Evolutionary conservation across 1,139 yeast genomes (phyloP), one percentile per base, ranked within the genome.

Genomic region (Debaryomyces nepalensis): DNA sequence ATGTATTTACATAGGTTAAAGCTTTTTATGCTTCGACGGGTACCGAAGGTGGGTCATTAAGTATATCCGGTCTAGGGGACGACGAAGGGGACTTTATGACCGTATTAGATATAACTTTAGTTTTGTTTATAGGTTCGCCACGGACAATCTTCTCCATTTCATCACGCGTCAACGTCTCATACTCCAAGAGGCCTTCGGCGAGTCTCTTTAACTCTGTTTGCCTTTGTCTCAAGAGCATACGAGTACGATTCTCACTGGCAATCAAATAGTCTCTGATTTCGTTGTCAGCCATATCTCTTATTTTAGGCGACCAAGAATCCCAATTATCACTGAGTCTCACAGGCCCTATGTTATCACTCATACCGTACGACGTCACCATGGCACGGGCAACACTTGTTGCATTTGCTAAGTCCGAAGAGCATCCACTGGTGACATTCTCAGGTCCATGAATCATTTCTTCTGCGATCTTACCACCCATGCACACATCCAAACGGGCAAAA

Each of bases 381-480:
- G 96, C 96, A 56, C 97, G 78, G 2, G 99, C 99, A 42, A 90
- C 93, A 46, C 80, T 77, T 0, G 99, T 95, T 15, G 99, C 99
- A 54, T 78, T 82, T 50, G 87, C 80, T 54, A 93, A 77, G 66
- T 93, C 99, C 11, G 95, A 84, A 0, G 96, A 86, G 68, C 98
- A 91, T 6, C 97, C 97, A 53, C 93, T 82, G 1, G 99, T 93
- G 12, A 95, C 96, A 59, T 91, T 88, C 44, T 89, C 97, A 36
- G 82, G 77, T 2, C 99, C 99, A 59, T 88, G 88, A 37, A 87
- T 77, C 75, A 89, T 73, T 63, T 91, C 97, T 70, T 93, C 99
- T 23, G 99, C 99, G 47, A 91, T 84, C 64, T 91, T 91, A 48
- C 99, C 99, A 47, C 99, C 99, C 99, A 93, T 93, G 63, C 97